Conservation (phyloP, 495 filamentous ascomycete genomes). For the Penicillium mononematosum region DNA sequence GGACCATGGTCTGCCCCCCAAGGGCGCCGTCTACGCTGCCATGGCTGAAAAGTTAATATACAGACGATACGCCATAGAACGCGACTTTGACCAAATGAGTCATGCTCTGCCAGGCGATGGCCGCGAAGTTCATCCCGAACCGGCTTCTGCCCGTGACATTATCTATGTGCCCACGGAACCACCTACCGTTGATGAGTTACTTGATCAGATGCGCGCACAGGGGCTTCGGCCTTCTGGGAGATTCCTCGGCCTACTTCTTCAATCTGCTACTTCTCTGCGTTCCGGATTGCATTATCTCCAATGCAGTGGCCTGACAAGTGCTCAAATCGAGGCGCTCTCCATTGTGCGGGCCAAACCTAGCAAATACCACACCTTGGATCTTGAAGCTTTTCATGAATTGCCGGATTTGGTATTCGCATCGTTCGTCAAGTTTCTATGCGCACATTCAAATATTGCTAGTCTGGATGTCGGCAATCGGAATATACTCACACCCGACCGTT, state of each 20-base stretch:
- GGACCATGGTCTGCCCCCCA: constrained; percentile 34
- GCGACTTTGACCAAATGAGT: constrained; percentile 22
- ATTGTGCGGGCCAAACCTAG: constrained; percentile 24
- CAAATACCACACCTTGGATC: constrained; percentile 17
- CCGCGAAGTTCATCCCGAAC: constrained; percentile 55
- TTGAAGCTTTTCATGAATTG: constrained; percentile 30
- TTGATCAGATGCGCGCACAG: constrained; percentile 52
- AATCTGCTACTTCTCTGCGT: constrained; percentile 37
- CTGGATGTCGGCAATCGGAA: constrained; percentile 5
- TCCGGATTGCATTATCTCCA: constrained; percentile 44
- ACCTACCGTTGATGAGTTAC: constrained; percentile 54
- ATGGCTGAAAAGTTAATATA: constrained; percentile 62
- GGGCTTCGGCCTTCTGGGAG: constrained; percentile 41
- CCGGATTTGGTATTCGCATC: constrained; percentile 46
- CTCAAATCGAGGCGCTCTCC: constrained; percentile 35
- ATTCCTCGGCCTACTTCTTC: constrained; percentile 51
- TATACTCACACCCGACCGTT: constrained; percentile 30
- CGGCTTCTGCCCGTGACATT: constrained; percentile 55
- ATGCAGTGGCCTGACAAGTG: constrained; percentile 33
- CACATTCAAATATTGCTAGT: constrained; percentile 18
- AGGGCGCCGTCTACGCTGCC: constrained; percentile 49
- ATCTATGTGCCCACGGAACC: constrained; percentile 57
- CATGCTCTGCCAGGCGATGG: constrained; percentile 58
- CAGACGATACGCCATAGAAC: constrained; percentile 30
- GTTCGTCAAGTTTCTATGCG: constrained; percentile 50